Conservation (phyloP, 106 monocot species). For the Allium sativum region DNA sequence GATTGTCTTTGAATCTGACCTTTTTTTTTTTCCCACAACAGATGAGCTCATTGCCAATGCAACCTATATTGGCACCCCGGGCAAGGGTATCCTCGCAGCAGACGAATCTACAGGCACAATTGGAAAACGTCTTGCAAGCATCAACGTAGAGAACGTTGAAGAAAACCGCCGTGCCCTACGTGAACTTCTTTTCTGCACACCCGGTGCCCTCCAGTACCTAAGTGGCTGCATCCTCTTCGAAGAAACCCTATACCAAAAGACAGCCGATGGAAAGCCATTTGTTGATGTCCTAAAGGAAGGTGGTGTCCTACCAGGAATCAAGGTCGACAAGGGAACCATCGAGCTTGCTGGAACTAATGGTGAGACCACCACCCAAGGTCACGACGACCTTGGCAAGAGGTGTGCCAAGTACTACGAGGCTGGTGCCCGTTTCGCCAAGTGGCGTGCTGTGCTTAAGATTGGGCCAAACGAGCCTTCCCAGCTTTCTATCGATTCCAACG, state of each 20-base stretch:
- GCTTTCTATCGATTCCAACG: slow-evolving; percentile 35
- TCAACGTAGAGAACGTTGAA: slow-evolving; percentile 36
- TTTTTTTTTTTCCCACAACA: slow-evolving; percentile 1
- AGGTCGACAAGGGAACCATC: slow-evolving; percentile 45
- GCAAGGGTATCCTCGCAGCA: slow-evolving; percentile 42
- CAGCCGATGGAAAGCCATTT: slow-evolving; percentile 31
- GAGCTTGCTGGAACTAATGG: slow-evolving; percentile 36
- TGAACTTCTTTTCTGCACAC: slow-evolving; percentile 43
- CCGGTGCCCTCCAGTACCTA: slow-evolving; percentile 32
- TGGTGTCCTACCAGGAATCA: slow-evolving; percentile 42
- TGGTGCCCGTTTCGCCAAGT: slow-evolving; percentile 49
- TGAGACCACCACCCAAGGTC: slow-evolving; percentile 47
- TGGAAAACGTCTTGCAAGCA: slow-evolving; percentile 34
- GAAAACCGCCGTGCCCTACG: slow-evolving; percentile 29
- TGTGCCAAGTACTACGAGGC: slow-evolving; percentile 46
- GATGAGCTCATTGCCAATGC: slow-evolving; percentile 55
- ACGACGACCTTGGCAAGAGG: slow-evolving; percentile 42
- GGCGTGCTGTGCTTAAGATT: slow-evolving; percentile 44
- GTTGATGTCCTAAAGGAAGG: slow-evolving; percentile 45
- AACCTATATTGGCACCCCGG: slow-evolving; percentile 36
- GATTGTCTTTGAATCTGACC: neutral
- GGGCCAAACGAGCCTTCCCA: slow-evolving; percentile 32
- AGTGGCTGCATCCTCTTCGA: slow-evolving; percentile 40
- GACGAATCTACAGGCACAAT: slow-evolving; percentile 46
- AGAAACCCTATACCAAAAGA: slow-evolving; percentile 42